Evolutionary conservation across 139 green algal genomes (phyloP).

Genomic region (Desmodesmus armatus): DNA sequence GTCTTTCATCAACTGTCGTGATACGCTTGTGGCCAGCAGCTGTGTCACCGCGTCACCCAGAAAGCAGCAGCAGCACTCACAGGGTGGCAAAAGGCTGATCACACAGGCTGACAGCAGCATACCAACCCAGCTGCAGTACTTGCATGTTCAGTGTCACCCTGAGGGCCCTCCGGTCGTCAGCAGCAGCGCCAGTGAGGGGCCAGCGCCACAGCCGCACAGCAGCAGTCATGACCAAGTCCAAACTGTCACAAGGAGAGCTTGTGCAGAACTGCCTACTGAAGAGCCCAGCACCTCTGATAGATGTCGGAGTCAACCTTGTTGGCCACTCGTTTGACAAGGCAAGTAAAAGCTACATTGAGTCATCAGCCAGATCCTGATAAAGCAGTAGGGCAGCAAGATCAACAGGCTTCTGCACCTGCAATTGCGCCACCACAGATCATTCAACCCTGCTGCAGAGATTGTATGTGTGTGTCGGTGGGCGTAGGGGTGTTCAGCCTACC

Average conservation of each 20-base stretch:
- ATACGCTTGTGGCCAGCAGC: too few species aligned
- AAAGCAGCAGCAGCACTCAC: too few species aligned
- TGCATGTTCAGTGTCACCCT: too few species aligned
- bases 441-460: neutral
- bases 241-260: constrained; percentile 58
- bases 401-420: neutral
- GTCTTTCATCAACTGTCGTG: too few species aligned
- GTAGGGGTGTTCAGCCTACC: too few species aligned
- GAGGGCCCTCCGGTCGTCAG: too few species aligned
- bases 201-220: neutral
- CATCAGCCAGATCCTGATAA: neutral
- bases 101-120: too few species aligned
- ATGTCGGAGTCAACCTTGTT: constrained; percentile 77
- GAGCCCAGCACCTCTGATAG: constrained; percentile 53
- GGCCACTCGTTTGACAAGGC: constrained; percentile 71
- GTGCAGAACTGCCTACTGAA: constrained; percentile 39
- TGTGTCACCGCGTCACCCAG: too few species aligned
- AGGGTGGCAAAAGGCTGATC: too few species aligned
- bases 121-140: too few species aligned
- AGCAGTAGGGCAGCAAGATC: neutral
- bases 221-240: constrained; percentile 36
- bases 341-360: neutral
- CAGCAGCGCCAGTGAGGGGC: too few species aligned
- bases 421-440: neutral
- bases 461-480: too few species aligned